Conservation (phyloP, 768 basidiomycete genomes). For the Boletus subparvulus region DNA sequence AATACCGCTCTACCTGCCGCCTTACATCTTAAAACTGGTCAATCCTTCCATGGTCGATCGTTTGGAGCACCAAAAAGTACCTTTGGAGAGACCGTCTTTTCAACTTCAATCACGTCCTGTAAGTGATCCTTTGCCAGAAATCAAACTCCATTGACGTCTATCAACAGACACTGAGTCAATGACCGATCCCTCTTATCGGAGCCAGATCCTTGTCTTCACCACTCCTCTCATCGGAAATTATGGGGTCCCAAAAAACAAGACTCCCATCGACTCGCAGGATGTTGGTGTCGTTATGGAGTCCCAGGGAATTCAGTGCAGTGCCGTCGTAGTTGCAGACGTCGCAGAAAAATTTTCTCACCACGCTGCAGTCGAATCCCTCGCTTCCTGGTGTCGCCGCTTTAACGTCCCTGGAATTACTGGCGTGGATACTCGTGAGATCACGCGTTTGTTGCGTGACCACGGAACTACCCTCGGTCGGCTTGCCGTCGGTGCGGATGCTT, state of each 20-base stretch:
- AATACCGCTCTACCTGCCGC: slow-evolving; percentile 63
- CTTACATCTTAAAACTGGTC: slow-evolving; percentile 90
- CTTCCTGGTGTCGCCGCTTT: slow-evolving; percentile 90
- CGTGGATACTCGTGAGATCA: slow-evolving; percentile 97
- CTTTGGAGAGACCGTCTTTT: slow-evolving; percentile 98
- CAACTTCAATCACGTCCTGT: slow-evolving; percentile 98
- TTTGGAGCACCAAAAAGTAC: slow-evolving; percentile 88
- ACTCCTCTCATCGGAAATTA: slow-evolving; percentile 99
- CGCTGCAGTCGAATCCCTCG: slow-evolving; percentile 87
- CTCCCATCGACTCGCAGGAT: slow-evolving; percentile 69
- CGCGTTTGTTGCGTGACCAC: slow-evolving; percentile 88
- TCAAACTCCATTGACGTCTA: slow-evolving; percentile 12
- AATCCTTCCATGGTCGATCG: slow-evolving; percentile 85
- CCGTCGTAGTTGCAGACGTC: slow-evolving; percentile 90
- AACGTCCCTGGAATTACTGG: slow-evolving; percentile 93
- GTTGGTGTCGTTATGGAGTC: slow-evolving; percentile 92
- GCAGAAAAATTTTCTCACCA: slow-evolving; percentile 96
- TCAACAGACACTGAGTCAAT: slow-evolving; percentile 94
- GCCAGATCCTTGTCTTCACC: slow-evolving; percentile 98
- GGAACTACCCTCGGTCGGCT: slow-evolving; percentile 95
- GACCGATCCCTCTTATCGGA: slow-evolving; percentile 98
- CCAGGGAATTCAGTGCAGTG: slow-evolving; percentile 84
- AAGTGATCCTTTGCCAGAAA: slow-evolving; percentile 30
- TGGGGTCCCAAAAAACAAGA: slow-evolving; percentile 83
- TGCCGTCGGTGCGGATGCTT: slow-evolving; percentile 74